Evolutionary conservation across 345 rosid species (phyloP), one percentile per base, ranked within the genome.

Genomic region (Rubroshorea leprosula): DNA sequence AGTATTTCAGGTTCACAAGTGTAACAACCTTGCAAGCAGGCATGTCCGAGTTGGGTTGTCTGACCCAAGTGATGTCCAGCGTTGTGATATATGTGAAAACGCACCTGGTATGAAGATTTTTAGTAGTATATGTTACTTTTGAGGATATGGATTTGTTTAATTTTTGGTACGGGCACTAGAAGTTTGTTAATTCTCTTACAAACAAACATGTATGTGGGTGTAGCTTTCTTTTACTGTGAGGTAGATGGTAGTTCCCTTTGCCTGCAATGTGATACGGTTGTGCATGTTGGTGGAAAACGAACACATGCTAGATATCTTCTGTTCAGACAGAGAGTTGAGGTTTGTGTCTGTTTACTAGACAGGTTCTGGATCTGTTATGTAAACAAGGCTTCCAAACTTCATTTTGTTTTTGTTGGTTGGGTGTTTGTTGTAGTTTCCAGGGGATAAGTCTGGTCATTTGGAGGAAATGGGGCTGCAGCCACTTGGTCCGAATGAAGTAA

Each of bases 251-350:
- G 76, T 71, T 87, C 95, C 23, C 87, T 87, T 48, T 87, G 95
- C 75, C 75, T 87, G 57, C 95, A 87, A 84, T 87, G 95, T 50
- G 95, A 87, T 79, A 84, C 78, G 91, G 67, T 76, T 29, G 95
- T 87, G 23, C 95, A 87, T 84, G 91, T 87, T 65, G 95, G 95
- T 55, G 95, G 95, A 60, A 87, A 87, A 76, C 74, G 95, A 74
- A 83, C 90, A 22, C 95, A 87, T 55, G 78, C 74, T 23, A 75
- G 95, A 57, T 84, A 83, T 74, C 90, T 87, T 55, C 62, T 87
- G 51, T 70, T 87, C 55, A 76, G 86, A 77, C 95, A 87, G 80
- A 81, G 95, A 65, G 71, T 84, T 51, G 84, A 87, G 90, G 95
- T 87, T 75, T 73, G 83, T 78, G 64, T 57, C 9, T 71, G 61